Evolutionary conservation across 1,284 basidiomycete genomes (phyloP).

Genomic region (Apiotrichum gracile): DNA sequence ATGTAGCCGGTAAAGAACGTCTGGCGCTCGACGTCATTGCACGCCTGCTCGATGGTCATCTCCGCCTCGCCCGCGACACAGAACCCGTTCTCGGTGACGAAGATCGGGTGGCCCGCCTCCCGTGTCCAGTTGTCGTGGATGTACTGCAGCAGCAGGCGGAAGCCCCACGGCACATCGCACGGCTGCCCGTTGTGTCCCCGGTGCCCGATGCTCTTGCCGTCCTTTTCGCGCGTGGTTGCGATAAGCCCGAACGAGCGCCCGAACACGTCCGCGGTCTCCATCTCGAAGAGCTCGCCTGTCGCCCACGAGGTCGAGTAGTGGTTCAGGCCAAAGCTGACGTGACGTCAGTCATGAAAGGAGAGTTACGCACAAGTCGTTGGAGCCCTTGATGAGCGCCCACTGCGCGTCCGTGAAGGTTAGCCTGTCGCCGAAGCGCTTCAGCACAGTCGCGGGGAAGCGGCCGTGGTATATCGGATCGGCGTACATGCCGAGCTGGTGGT

Average conservation of each 20-base stretch:
- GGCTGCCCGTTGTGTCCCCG: conserved; percentile 27
- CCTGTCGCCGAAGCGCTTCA: conserved; percentile 5
- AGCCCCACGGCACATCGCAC: conserved; percentile 20
- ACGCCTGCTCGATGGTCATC: conserved; percentile 9
- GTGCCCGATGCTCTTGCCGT: conserved; percentile 24
- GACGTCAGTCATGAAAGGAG: no score
- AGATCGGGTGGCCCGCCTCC: conserved; percentile 7
- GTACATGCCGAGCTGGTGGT: conserved; percentile 18
- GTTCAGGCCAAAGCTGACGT: conserved; percentile 22
- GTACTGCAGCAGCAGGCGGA: conserved; percentile 13
- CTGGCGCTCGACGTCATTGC: conserved; percentile 23
- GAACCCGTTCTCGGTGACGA: conserved; percentile 21
- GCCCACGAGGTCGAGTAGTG: conserved; percentile 23
- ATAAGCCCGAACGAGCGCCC: conserved; percentile 1
- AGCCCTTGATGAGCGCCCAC: conserved; percentile 17
- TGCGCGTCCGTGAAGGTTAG: conserved; percentile 12
- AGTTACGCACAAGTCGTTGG: conserved; percentile 14
- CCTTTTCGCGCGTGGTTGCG: conserved; percentile 17
- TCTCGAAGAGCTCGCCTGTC: conserved; percentile 3
- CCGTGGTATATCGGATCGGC: conserved; percentile 24
- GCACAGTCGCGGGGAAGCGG: conserved; percentile 1
- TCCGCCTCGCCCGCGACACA: background rate
- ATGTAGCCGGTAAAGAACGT: conserved; percentile 26
- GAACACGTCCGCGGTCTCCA: background rate
- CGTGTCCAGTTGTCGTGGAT: conserved; percentile 3